Base-by-base conservation (phyloP, 73 alveolate species). In the Symbiodinium natans region DNA sequence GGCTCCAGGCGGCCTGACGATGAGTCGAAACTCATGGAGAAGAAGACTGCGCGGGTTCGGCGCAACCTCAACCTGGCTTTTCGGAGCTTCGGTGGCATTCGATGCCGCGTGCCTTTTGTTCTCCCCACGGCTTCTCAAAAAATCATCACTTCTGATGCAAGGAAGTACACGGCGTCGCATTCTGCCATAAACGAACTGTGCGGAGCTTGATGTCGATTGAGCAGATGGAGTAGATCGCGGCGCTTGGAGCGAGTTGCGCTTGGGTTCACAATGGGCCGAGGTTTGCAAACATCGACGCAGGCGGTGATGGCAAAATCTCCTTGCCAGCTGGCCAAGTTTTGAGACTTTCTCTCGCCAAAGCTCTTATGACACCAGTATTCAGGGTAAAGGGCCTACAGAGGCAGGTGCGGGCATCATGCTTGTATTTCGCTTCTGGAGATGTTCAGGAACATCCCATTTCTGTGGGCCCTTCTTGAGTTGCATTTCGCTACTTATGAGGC, bases 1-100 rank as follows among this genome's bases (percentile, higher is more conserved):
- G 97, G 97, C 42, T 82, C 97, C 13, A 82, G 38, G 68, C 88
- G 97, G 80, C 86, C 95, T 56, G 83, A 90, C 39, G 97, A 90
- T 36, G 89, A 52, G 36, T 41, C 43, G 31, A 85, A 73, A 39
- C 97, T 90, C n/a, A 33, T 90, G 52, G 77, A 85, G 42, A 90
- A 90, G 97, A 90, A 90, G 41, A 90, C 97, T 3, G 97, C 97
- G 46, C 63, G 97, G 75, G 97, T 90, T 33, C 97, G 97, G 56
- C 87, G 97, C 89, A 90, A 68, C 54, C 38, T 90, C 89, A 90
- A 90, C 88, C 41, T 90, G 88, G 97, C 97, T 41, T 90, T 90
- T 71, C 87, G 97, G 97, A 33, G 52, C 77, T 89, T 41, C 25
- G 54, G 42, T 19, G 34, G 80, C 80, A 63, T 31, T 13, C 71